phyloP scores from a whole-genome alignment of 202 grass and related monocot genomes.

The Zoysia matrella region DNA sequence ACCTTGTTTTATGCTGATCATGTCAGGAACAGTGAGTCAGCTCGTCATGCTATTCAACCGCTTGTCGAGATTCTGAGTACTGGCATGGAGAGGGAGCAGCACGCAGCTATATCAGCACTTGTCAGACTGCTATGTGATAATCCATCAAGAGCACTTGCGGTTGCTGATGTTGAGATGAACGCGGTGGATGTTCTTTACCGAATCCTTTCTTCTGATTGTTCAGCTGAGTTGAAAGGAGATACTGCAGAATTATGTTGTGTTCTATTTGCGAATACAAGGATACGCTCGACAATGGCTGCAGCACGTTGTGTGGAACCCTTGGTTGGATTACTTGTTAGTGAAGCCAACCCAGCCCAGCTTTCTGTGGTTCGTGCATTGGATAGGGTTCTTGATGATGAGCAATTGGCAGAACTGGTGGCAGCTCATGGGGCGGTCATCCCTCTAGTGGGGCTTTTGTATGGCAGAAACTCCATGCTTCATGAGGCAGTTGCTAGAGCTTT shows the following conservation, averaged over 20 bases:
- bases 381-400: slow-evolving; percentile 94
- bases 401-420: slow-evolving; percentile 93
- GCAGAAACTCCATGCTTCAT: slow-evolving; percentile 89
- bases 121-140: slow-evolving; percentile 94
- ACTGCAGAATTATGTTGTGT: slow-evolving; percentile 95
- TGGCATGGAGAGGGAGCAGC: slow-evolving; percentile 96
- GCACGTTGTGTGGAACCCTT: slow-evolving; percentile 95
- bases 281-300: slow-evolving; percentile 94
- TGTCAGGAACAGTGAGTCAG: slow-evolving; percentile 93
- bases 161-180: slow-evolving; percentile 99
- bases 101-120: slow-evolving; percentile 97
- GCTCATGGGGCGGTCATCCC: slow-evolving; percentile 93
- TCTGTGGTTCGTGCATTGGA: slow-evolving; percentile 97
- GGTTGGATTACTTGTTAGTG: slow-evolving; percentile 83
- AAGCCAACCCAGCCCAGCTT: slow-evolving; percentile 89
- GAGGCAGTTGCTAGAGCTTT: slow-evolving; percentile 94
- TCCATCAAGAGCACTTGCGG: slow-evolving; percentile 94
- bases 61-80: slow-evolving; percentile 99
- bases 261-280: slow-evolving; percentile 96
- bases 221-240: slow-evolving; percentile 92
- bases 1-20: slow-evolving; percentile 96
- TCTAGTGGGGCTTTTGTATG: slow-evolving; percentile 98
- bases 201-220: slow-evolving; percentile 92
- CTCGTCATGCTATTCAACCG: slow-evolving; percentile 90
- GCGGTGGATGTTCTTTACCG: slow-evolving; percentile 96